Base-by-base conservation (phyloP, 2,329 filamentous ascomycete genomes). In the Phialocephala subalpina region DNA sequence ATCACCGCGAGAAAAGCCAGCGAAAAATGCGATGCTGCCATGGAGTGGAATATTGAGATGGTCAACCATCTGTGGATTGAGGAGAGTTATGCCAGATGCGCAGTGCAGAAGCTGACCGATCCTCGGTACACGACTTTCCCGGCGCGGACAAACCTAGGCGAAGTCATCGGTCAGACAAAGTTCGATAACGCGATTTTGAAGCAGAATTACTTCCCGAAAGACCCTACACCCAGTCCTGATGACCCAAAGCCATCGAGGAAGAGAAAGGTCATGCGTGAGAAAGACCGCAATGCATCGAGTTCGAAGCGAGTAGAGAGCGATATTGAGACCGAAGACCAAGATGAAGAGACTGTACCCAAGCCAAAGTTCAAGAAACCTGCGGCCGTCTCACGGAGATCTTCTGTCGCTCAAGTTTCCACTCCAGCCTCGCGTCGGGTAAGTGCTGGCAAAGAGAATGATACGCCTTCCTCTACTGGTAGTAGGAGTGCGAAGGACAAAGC, bases 41-140 rank as follows among this genome's bases (percentile, higher is more conserved):
- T 88, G 67, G 96, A 98, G 79, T 99, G 96, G 96, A 91, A 91
- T 61, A 90, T 98, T 62, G 83, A 93, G 64, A 91, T 97, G 73
- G 83, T 97, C 73, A 99, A 98, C 77, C 96, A 99, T 77, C 84
- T 99, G 0, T 99, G 96, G 96, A 86, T 99, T 55, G 96, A 99
- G 78, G 96, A 99, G 76, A 97, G 94, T 78, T 99, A 98, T 76
- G 93, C 95, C 1, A 93, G 92, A 76, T 97, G 94, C 81, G 86
- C 92, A 74, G 82, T 91, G 65, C 91, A 93, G 76, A 87, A 87
- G 0, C 81, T 94, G 25, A 91, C 91, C 3, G 87, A 92, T 60
- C 83, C 86, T 9, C 90, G 91, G 69, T 99, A 97, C 76, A 93
- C 87, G 0, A 90, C 94, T 75, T 99, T 98, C 71, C 96, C 96